Evolutionary conservation across 2,329 filamentous ascomycete genomes (phyloP), one percentile per base, ranked within the genome.

Genomic region (Acephala macrosclerotiorum): DNA sequence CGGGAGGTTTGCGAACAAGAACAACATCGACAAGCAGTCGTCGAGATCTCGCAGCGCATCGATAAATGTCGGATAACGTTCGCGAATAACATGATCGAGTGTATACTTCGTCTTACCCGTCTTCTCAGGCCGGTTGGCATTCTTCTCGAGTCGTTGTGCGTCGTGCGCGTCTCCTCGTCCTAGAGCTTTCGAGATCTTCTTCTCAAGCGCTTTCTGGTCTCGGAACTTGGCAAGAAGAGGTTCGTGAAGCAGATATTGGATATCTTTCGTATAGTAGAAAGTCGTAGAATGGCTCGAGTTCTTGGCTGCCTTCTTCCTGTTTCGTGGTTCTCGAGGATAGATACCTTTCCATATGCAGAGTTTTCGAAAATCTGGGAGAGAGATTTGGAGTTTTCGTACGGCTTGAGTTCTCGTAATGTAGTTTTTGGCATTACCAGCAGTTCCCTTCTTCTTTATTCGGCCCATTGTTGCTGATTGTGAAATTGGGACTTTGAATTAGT

Each of bases 321-420:
- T 97, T 77, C 96, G 89, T 70, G 96, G 96, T 84, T 99, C 96
- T 76, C 96, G 92, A 71, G 96, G 96, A 81, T 97, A 99, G 79
- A 99, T 98, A 75, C 94, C 96, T 85, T 98, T 98, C 91, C 97
- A 99, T 80, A 99, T 99, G 83, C 96, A 99, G 78, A 99, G 87
- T 82, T 97, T 91, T 82, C 96, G 91, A 83, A 99, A 99, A 82
- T 99, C 96, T 72, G 94, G 94, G 64, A 99, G 88, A 76, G 92
- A 97, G 80, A 99, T 92, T 82, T 99, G 96, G 69, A 99, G 90
- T 84, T 98, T 99, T 80, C 94, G 93, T 75, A 99, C 93, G 55
- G 96, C 96, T 83, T 97, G 94, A 49, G 95, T 97, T 79, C 96
- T 88, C 65, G 96, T 99, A 75, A 99, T 94, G 84, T 95, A 99